Base-by-base conservation (phyloP, 2,329 filamentous ascomycete genomes). In the Blumeria graminis region DNA sequence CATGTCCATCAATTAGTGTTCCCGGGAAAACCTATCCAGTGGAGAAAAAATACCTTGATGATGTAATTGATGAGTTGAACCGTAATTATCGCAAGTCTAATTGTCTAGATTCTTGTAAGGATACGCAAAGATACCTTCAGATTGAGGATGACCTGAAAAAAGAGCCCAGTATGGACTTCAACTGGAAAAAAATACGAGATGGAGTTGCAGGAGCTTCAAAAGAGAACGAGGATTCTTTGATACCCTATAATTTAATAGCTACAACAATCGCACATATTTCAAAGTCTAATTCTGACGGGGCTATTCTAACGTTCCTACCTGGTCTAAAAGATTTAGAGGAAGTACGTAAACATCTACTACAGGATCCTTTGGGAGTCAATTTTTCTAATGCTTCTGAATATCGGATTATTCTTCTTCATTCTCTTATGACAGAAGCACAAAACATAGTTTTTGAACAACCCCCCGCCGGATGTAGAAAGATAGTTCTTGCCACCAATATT, bases 401-500 rank as follows among this genome's bases (percentile, higher is more conserved):
- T 57, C 10, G 14, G 28, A 87, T 95, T 58, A 71, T 95, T 1
- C 88, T 88, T 0, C 75, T 96, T 0, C 92, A 96, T 67, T 90
- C 90, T 11, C 94, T 87, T 0, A 75, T 96, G 1, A 80, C 90
- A 63, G 88, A 87, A 6, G 75, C 75, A 5, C 89, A 96, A 63
- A 88, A 94, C 67, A 82, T 83, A 58, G 89, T 95, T 0, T 96
- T 96, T 66, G 73, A 77, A 32, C 72, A 73, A 6, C 70, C 89
- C 5, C 86, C 88, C 0, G 68, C 71, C 1, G 87, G 87, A 0
- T 86, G 85, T 69, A 77, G 92, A 46, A 98, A 96, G 69, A 78
- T 96, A 13, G 86, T 96, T 43, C 85, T 90, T 5, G 86, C 90
- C 0, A 96, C 92, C 56, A 96, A 96, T 63, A 89, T 96, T 6